Percentiles rank a stretch among this genome's conserved stretches.
Evolutionary conservation across 768 basidiomycete species (phyloP).

Genomic region (Filobasidium wieringae): DNA sequence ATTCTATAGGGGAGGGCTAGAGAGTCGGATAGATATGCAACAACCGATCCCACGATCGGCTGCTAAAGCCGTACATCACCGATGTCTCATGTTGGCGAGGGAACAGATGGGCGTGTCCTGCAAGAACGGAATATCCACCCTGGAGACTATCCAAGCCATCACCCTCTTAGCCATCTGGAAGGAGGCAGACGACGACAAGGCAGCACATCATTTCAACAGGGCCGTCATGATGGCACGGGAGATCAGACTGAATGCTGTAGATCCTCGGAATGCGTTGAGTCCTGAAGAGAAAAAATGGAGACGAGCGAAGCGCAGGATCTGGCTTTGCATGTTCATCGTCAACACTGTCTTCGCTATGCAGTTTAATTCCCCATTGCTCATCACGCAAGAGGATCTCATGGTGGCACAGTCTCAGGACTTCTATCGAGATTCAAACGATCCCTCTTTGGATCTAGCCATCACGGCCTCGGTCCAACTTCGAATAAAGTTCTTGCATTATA

Average conservation of each 20-base stretch:
- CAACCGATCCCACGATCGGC: conserved; percentile 14
- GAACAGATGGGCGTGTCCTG: conserved; percentile 18
- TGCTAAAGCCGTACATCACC: conserved; percentile 20
- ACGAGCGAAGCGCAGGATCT: conserved; percentile 14
- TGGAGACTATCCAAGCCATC: conserved; percentile 19
- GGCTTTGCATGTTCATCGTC: conserved; percentile 21
- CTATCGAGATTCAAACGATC: conserved; percentile 13
- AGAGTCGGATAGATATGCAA: conserved; percentile 3
- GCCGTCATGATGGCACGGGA: conserved; percentile 20
- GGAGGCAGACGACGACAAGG: conserved; percentile 25
- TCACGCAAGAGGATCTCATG: conserved; percentile 19
- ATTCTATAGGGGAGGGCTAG: conserved; percentile 14
- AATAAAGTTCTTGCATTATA: conserved; percentile 19
- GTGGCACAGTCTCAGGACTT: conserved; percentile 17
- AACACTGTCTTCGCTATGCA: conserved; percentile 24
- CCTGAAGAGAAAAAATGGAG: conserved; percentile 12
- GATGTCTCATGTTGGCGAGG: conserved; percentile 18
- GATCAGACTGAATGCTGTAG: conserved; percentile 17
- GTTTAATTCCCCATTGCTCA: conserved; percentile 21
- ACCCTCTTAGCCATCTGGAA: conserved; percentile 18
- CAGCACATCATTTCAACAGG: conserved; percentile 19
- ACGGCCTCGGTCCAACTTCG: conserved; percentile 20
- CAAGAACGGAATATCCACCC: conserved; percentile 14
- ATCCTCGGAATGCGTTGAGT: conserved; percentile 4
- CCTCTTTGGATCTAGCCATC: conserved; percentile 13